phyloP scores from a whole-genome alignment of 139 green algal genomes.

The Asterochloris erici region DNA sequence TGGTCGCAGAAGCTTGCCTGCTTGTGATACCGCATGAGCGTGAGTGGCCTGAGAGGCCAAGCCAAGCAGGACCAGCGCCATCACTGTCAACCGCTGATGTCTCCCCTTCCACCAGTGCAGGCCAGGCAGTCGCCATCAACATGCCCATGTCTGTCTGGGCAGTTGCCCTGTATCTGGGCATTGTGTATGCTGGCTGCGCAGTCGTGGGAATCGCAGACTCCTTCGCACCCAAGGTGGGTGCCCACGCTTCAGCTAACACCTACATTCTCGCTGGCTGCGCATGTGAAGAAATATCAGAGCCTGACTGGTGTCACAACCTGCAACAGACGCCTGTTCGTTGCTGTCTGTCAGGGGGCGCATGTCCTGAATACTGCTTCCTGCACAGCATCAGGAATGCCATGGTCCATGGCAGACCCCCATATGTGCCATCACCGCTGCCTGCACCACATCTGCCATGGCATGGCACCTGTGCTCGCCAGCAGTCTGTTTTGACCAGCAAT shows the following conservation, averaged over 20 bases:
- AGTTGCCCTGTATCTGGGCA: conserved; percentile 75
- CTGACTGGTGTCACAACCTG: no score
- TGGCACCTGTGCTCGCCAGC: no score
- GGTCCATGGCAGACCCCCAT: no score
- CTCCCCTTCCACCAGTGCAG: conserved; percentile 29
- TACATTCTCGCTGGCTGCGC: no score
- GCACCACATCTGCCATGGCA: no score
- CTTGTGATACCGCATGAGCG: not conserved
- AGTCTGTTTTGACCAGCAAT: no score
- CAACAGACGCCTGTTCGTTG: not conserved
- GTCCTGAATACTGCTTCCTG: no score
- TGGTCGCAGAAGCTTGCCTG: not conserved
- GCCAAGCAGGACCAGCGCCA: not conserved
- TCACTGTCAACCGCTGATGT: not conserved
- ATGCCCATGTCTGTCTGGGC: conserved; percentile 76
- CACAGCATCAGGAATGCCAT: no score
- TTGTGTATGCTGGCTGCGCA: conserved; percentile 75
- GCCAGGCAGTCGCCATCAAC: conserved; percentile 69
- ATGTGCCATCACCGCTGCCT: no score
- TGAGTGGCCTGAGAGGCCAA: not conserved
- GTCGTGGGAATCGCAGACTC: conserved; percentile 89
- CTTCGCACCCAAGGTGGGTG: conserved; percentile 50
- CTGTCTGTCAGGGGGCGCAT: no score
- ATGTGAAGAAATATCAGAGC: no score
- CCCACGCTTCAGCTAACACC: no score